Percentiles rank a stretch among this genome's conserved stretches.
These are phyloP conservation scores for Volutella citrinella DNA, from an alignment of 2,329 filamentous ascomycete species.

Conservation along the genomic window DNA sequence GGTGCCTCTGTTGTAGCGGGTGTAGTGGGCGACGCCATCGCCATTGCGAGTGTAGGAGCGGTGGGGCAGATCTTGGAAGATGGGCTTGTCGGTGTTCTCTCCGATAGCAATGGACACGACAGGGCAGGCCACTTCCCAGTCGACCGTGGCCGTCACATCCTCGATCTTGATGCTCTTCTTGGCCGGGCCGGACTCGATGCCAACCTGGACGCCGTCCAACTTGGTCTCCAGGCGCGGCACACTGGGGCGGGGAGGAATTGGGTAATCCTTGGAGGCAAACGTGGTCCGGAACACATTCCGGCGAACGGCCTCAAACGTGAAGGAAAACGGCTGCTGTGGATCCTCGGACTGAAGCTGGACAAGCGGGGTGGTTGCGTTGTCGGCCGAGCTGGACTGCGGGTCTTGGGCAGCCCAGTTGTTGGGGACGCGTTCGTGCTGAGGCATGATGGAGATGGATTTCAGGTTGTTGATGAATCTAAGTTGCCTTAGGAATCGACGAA, in stretches of 20 bases:
- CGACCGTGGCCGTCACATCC: conserved; percentile 50
- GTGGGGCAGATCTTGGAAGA: conserved; percentile 61
- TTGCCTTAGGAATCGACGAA: no score
- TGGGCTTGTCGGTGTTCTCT: conserved; percentile 42
- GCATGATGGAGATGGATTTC: conserved; percentile 14
- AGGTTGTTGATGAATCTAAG: no score
- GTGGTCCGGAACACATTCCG: conserved; percentile 66
- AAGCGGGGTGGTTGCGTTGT: conserved; percentile 14
- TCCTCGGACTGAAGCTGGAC: conserved; percentile 21
- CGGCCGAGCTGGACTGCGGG: conserved; percentile 25
- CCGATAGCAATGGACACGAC: conserved; percentile 54
- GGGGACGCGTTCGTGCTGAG: conserved; percentile 29
- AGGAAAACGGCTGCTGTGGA: conserved; percentile 43
- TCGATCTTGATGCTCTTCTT: conserved; percentile 44
- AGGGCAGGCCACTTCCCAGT: conserved; percentile 54
- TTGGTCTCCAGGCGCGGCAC: conserved; percentile 40
- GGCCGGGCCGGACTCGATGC: conserved; percentile 28
- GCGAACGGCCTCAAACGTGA: conserved; percentile 61
- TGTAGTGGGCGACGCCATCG: conserved; percentile 62
- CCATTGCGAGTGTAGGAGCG: conserved; percentile 65
- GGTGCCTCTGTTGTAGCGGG: conserved; percentile 56
- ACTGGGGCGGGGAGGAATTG: conserved; percentile 63
- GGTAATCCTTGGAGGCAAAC: conserved; percentile 60
- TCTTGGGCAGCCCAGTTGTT: conserved; percentile 22
- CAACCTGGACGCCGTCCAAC: conserved; percentile 28